Evolutionary conservation across 108 stramenopile genomes (phyloP).

Genomic region (Stephanodiscus minutulus): DNA sequence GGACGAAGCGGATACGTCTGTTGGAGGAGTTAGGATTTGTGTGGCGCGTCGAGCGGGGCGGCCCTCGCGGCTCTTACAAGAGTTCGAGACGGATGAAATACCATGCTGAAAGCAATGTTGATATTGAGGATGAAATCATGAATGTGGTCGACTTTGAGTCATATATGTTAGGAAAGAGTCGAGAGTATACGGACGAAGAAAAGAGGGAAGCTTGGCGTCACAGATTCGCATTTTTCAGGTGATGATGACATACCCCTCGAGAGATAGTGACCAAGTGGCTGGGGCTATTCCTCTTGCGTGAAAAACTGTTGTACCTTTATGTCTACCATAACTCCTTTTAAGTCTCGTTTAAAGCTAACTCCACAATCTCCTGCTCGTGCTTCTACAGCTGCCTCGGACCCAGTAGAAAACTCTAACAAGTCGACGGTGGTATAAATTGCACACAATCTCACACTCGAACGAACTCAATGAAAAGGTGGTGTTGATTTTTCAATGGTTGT

Average conservation of each 20-base stretch:
- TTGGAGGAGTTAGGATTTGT: slow-evolving; percentile 35
- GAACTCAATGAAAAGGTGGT: no score
- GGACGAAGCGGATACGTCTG: slow-evolving; percentile 1
- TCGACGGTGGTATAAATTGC: no score
- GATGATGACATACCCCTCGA: background rate
- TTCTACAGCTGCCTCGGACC: no score
- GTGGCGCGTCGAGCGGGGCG: slow-evolving; percentile 21
- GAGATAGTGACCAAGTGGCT: no score
- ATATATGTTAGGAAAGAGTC: slow-evolving; percentile 14
- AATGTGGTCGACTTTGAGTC: slow-evolving; percentile 6
- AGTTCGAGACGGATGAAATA: background rate
- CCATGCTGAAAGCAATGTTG: background rate
- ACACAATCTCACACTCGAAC: no score
- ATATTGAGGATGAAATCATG: background rate
- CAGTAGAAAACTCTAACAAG: no score
- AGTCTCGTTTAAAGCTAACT: no score
- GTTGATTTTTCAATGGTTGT: no score
- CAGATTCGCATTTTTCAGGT: slow-evolving; percentile 13
- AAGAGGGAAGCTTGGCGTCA: slow-evolving; percentile 24
- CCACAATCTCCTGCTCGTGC: no score
- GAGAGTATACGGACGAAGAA: slow-evolving; percentile 17
- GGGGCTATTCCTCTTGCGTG: no score
- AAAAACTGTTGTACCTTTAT: no score
- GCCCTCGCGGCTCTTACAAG: slow-evolving; percentile 7
- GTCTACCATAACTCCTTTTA: no score